Base-by-base conservation (phyloP, 306 rosid species). In the Rosa chinensis region DNA sequence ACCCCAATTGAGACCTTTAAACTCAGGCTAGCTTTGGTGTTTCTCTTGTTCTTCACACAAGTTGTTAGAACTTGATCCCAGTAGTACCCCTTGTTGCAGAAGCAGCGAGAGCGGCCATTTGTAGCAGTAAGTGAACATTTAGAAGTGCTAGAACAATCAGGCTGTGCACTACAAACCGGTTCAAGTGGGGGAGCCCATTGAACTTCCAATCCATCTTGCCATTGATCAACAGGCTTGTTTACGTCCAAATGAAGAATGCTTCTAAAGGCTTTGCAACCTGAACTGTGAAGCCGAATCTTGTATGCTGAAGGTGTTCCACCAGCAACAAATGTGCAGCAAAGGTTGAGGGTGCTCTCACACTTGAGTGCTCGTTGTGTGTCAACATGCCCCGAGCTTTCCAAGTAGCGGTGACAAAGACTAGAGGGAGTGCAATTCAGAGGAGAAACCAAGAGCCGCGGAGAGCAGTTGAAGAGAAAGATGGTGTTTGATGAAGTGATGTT, bases 191-290 rank as follows among this genome's bases (percentile, higher is more conserved):
- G 80, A 76, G 83, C 5, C 99, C 98, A 93, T 76, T 93, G 99
- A 88, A 95, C 88, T 84, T 95, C 98, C 80, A 95, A 80, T 8
- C 98, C 98, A 71, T 91, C 97, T 75, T 91, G 93, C 99, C 98
- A 95, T 61, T 89, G 89, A 74, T 69, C 83, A 6, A 92, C 85
- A 48, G 91, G 89, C 80, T 89, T 87, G 39, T 78, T 85, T 6
- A 70, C 37, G 74, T 89, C 87, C 85, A 91, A 87, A 78, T 90
- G 88, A 83, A 91, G 82, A 76, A 93, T 82, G 85, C 99, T 95
- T 85, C 96, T 89, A 87, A 91, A 87, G 8, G 99, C 97, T 82
- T 76, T 87, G 81, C 99, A 95, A 7, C 97, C 98, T n/a, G 98
- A 93, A 52, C 52, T 82, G 39, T 93, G 99, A 82, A 95, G 98